Percentiles rank a stretch among this genome's conserved stretches.
These are phyloP conservation scores for Clarireedia homoeocarpa DNA, from an alignment of 2,329 filamentous ascomycete species.

Conservation along the genomic window DNA sequence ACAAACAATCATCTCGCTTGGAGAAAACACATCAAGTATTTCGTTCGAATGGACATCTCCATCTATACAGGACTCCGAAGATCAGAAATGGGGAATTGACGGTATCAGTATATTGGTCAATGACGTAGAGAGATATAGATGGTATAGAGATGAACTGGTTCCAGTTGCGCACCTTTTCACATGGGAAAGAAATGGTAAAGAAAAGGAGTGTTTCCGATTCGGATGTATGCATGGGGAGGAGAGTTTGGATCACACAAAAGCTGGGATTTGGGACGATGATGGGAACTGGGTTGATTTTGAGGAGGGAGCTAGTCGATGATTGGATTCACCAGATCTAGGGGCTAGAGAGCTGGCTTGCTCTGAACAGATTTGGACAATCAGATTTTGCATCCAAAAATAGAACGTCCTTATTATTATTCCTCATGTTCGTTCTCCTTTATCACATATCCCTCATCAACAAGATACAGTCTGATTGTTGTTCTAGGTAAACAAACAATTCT, in stretches of 20 bases:
- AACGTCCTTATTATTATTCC: no score
- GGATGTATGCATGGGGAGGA: constrained; percentile 60
- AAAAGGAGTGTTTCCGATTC: constrained; percentile 71
- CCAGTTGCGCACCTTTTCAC: constrained; percentile 43
- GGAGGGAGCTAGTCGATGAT: constrained; percentile 25
- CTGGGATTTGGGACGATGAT: constrained; percentile 58
- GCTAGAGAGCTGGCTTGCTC: no score
- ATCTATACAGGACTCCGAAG: constrained; percentile 31
- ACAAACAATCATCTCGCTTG: constrained; percentile 40
- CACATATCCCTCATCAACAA: no score
- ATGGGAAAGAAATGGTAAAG: constrained; percentile 46
- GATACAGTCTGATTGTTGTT: no score
- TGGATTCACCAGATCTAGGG: constrained; percentile 1
- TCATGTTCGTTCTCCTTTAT: no score
- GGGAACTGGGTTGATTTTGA: constrained; percentile 59
- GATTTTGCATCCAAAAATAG: no score
- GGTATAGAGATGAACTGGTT: constrained; percentile 51
- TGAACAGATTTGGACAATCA: no score
- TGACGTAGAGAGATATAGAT: constrained; percentile 74
- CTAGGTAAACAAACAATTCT: no score
- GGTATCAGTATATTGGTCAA: constrained; percentile 77
- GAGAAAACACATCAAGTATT: constrained; percentile 38
- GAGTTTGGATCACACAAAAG: constrained; percentile 66
- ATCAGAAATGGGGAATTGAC: constrained; percentile 41
- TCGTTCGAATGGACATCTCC: constrained; percentile 30